Evolutionary conservation across 2,329 filamentous ascomycete species (phyloP), one percentile per base, ranked within the genome.

Genomic region (Aspergillus cejpii): DNA sequence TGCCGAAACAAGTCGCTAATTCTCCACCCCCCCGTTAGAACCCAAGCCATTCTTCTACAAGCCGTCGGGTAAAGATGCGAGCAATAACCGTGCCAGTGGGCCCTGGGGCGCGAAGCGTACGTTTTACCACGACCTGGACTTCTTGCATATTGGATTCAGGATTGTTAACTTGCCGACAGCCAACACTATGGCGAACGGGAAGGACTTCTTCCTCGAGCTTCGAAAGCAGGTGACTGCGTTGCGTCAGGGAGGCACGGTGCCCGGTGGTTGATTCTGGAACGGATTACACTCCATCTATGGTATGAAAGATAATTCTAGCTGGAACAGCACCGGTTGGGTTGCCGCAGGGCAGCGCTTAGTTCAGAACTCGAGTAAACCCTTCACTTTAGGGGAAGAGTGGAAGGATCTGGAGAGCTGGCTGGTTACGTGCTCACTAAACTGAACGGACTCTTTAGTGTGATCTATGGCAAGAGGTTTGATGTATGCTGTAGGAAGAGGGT

Each of bases 151-250:
- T 33, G 14, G 20, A 29, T 19, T 36, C 14, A 41, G 10, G 28
- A 12, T 33, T 19, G 17, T 43, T 54, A 40, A 56, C 40, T 39
- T 23, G 41, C 33, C 5, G 37, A 17, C 47, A 74, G 72, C 70
- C 27, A 73, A 73, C 46, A 62, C 63, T 2, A 74, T 74, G 72
- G 66, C 64, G 3, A 73, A 67, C 47, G 70, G 70, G 6, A 74
- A 70, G 55, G 72, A 74, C 48, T 74, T 74, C 57, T 74, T 72
- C 55, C 58, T 72, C 39, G 72, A 74, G 48, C 63, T 74, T 23
- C 68, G 71, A 31, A 74, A 72, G 53, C 72, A 74, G 50, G 57
- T 74, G 10, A 60, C 68, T 1, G 53, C 63, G 8, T 54, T 72
- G 31, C 69, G 66, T 31, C 63, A 69, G 47, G 56, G 56, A 24